Conservation (phyloP, 1,284 basidiomycete species). For the Clitocybe nebularis region DNA sequence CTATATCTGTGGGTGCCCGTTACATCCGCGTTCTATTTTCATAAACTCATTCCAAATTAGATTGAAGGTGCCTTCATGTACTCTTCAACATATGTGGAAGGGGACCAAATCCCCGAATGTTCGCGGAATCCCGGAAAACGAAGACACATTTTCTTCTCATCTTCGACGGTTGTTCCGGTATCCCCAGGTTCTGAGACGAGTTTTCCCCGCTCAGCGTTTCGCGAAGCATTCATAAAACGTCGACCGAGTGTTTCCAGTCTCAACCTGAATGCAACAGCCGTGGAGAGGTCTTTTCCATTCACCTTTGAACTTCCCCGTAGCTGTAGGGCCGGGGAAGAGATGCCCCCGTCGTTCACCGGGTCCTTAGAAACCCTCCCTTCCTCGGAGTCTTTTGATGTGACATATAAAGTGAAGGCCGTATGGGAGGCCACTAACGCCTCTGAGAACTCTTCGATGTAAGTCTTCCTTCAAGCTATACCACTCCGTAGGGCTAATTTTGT, state of each 20-base stretch:
- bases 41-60: slow-evolving; percentile 28
- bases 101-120: slow-evolving; percentile 21
- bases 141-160: slow-evolving; percentile 56
- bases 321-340: slow-evolving; percentile 46
- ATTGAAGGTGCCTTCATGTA: slow-evolving; percentile 63
- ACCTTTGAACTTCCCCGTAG: slow-evolving; percentile 54
- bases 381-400: slow-evolving; percentile 37
- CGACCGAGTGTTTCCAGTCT: slow-evolving; percentile 39
- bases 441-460: slow-evolving; percentile 47
- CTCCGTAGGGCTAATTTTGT: slow-evolving; percentile 9
- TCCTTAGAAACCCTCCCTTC: slow-evolving; percentile 19
- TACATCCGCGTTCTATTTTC: slow-evolving; percentile 1
- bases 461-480: slow-evolving; percentile 15
- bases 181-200: slow-evolving; percentile 33
- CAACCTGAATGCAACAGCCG: slow-evolving; percentile 24
- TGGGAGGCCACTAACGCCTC: slow-evolving; percentile 54
- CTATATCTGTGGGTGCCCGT: slow-evolving; percentile 45
- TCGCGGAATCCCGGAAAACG: slow-evolving; percentile 27
- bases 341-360: slow-evolving; percentile 55
- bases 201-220: slow-evolving; percentile 42
- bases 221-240: slow-evolving; percentile 46
- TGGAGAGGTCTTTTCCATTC: slow-evolving; percentile 49
- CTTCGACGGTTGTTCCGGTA: slow-evolving; percentile 43
- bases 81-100: slow-evolving; percentile 28
- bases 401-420: slow-evolving; percentile 51